Evolutionary conservation across 2,329 filamentous ascomycete species (phyloP), one percentile per base, ranked within the genome.

Genomic region (Pseudopithomyces maydicus): DNA sequence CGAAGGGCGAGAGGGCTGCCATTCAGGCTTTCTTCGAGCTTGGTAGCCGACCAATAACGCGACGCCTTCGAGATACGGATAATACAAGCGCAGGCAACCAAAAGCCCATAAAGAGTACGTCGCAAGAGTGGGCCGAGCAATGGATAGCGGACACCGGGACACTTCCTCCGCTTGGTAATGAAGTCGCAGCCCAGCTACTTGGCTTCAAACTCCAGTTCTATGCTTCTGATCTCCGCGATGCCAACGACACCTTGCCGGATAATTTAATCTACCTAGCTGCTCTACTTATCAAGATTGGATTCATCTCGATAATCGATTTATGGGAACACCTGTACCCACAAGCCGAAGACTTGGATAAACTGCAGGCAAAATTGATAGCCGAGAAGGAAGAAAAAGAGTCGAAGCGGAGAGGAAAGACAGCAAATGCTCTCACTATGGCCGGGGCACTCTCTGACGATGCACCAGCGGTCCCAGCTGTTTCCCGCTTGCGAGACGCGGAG

Each of bases 131-230:
- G 74, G 66, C 65, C 20, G 67, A 72, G 32, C 82, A 89, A 64
- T 97, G 93, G 91, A 91, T 96, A 66, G 83, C 86, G 61, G 81
- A 86, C 57, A 97, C 94, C 2, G 89, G 88, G 54, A 96, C 91
- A 0, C 78, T 95, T 3, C 93, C 93, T 4, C 92, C 93, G 1
- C 82, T 85, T 29, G 95, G 96, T 29, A 99, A 97, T 73, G 87
- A 89, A 42, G 91, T 96, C 57, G 95, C 95, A 1, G 96, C 96
- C 29, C 95, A 98, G 73, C 84, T 99, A 3, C 87, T 99, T 14
- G 95, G 95, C 3, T 99, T 99, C 83, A 99, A 99, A 77, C 84
- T 99, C 49, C 90, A 91, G 14, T 99, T 97, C 75, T 99, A 99
- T 72, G 90, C 91, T 39, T 96, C 92, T 0, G 82, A 88, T 26